Evolutionary conservation across 2,329 filamentous ascomycete species (phyloP), one percentile per base, ranked within the genome.

Genomic region (Cryphonectria parasitica): DNA sequence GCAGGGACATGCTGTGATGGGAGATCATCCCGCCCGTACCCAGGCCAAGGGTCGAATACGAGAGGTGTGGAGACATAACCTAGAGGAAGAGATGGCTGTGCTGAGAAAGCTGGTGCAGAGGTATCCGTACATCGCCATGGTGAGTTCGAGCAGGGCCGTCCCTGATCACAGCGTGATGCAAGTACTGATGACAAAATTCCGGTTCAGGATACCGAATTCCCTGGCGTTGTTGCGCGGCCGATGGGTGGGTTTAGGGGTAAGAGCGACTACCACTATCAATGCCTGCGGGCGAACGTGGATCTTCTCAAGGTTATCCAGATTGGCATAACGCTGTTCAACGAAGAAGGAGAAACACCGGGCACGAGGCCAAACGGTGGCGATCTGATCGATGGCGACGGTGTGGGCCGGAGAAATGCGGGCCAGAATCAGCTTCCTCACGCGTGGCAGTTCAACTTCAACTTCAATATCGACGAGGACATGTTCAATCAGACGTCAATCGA

Each of bases 401-500:
- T 77, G 25, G 79, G 77, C 45, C 80, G 83, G 73, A 80, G 83
- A 73, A 80, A 80, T 34, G 81, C 79, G 28, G 79, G 74, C 65
- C 84, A 81, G 70, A 76, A 81, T 71, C 86, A 88, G 64, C 90
- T 94, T 71, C 95, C 93, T 22, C 97, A 92, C 78, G 97, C 95
- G 25, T 99, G 96, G 96, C 95, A 98, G 76, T 99, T 99, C 87
- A 98, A 99, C 85, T 99, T 99, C 83, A 92, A 95, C 76, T 99
- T 98, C 81, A 96, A 94, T 1, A 86, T 98, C 13, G 92, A 96
- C 75, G 90, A 95, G 54, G 96, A 99, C 82, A 99, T 99, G 96
- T 98, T 97, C 82, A 96, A 97, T 74, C 92, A 97, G 79, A 92
- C 94, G 70, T 98, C 94, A 22, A 98, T 98, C 75, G 92, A 96